A percentile compares a stretch with the other conserved stretches of the same genome.
Evolutionary conservation across 2,329 filamentous ascomycete species (phyloP).

Genomic region (Phyllosticta citrichinensis): DNA sequence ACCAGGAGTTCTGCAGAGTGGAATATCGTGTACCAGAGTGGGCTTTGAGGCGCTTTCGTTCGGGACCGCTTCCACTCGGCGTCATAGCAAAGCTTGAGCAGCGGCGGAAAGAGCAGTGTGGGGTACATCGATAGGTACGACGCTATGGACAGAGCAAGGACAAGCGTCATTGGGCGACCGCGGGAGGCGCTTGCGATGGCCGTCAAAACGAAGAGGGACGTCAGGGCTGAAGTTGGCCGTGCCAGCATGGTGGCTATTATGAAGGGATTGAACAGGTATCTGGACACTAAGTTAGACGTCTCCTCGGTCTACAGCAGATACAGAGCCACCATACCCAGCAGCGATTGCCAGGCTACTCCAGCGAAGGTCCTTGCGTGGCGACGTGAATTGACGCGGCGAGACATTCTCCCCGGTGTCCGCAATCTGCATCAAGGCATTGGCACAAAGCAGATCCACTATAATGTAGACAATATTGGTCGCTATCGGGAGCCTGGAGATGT

Average conservation of each 20-base stretch:
- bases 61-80: slow-evolving; percentile 28
- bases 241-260: slow-evolving; percentile 85
- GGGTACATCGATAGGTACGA: slow-evolving; percentile 91
- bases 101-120: slow-evolving; percentile 70
- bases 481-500: slow-evolving; percentile 54
- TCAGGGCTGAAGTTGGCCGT: slow-evolving; percentile 80
- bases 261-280: slow-evolving; percentile 91
- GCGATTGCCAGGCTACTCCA: slow-evolving; percentile 70
- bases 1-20: slow-evolving; percentile 45
- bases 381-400: slow-evolving; percentile 66
- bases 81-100: slow-evolving; percentile 73
- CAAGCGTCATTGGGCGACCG: slow-evolving; percentile 61
- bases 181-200: slow-evolving; percentile 71
- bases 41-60: slow-evolving; percentile 15
- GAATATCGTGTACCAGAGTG: slow-evolving; percentile 42
- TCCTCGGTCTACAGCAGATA: not conserved
- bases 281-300: slow-evolving; percentile 25
- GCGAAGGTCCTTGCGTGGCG: slow-evolving; percentile 61
- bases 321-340: slow-evolving; percentile 50
- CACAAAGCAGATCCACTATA: slow-evolving; percentile 69
- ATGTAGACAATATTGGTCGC: slow-evolving; percentile 76
- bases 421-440: slow-evolving; percentile 67
- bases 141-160: slow-evolving; percentile 77
- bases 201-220: slow-evolving; percentile 76
- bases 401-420: slow-evolving; percentile 71